Conservation (phyloP, 306 rosid species). For the Mimosa bimucronata region DNA sequence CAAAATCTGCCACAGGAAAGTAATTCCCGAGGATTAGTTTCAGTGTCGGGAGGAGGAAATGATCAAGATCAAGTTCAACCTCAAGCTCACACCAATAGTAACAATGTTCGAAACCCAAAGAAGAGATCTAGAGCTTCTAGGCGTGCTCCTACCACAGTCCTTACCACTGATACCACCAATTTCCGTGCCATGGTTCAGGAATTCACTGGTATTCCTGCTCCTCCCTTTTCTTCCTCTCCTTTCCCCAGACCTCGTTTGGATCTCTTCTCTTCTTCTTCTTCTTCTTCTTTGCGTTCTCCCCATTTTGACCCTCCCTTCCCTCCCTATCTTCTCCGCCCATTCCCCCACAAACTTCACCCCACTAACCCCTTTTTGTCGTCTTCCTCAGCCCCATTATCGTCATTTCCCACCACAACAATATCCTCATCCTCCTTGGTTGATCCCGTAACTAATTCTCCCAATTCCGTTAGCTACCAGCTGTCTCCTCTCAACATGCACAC, state of each 20-base stretch:
- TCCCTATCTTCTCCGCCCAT: constrained; percentile 77
- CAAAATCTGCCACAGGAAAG: constrained; percentile 40
- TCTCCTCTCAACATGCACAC: constrained; percentile 56
- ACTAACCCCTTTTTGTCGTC: too few species aligned
- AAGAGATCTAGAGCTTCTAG: constrained; percentile 92
- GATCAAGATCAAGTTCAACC: too few species aligned
- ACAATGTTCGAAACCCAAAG: constrained; percentile 70
- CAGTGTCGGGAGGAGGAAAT: constrained; percentile 22
- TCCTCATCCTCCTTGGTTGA: too few species aligned
- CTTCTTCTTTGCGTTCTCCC: constrained; percentile 41
- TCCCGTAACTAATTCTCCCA: too few species aligned
- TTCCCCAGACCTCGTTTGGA: constrained; percentile 78
- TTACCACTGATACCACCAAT: constrained; percentile 87
- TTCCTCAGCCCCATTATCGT: constrained; percentile 26
- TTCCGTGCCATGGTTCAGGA: constrained; percentile 99
- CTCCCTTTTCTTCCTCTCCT: constrained; percentile 76
- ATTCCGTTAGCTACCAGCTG: constrained; percentile 43
- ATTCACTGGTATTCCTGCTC: constrained; percentile 96
- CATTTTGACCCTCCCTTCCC: constrained; percentile 51
- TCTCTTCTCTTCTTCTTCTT: constrained; percentile 57
- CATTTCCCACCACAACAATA: constrained; percentile 4
- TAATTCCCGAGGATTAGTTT: constrained; percentile 35
- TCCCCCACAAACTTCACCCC: constrained; percentile 64
- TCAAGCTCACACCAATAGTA: constrained; percentile 5
- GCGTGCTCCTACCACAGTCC: constrained; percentile 94